Percentiles rank a stretch among this genome's conserved stretches.
These are phyloP conservation scores for Oryza coarctata DNA, from an alignment of 176 grass and related monocot genomes.

Conservation along the genomic window DNA sequence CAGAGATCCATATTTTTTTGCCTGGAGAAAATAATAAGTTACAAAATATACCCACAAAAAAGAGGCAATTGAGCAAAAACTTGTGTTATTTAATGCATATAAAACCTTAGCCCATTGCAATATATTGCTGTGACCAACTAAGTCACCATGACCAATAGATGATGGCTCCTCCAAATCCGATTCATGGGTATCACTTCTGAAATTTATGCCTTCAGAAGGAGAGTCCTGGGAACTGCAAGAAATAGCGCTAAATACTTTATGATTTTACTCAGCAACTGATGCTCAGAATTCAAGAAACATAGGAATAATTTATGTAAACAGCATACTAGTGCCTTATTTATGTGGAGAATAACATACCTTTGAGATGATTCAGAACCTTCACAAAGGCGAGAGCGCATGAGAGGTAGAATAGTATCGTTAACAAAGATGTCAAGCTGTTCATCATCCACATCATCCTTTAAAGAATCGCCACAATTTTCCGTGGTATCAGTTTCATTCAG, in stretches of 20 bases:
- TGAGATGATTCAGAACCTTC: conserved; percentile 80
- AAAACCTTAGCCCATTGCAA: conserved; percentile 93
- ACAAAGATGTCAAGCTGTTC: conserved; percentile 49
- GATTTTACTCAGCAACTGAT: conserved; percentile 8
- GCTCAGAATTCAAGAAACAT: neutral
- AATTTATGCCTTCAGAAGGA: conserved; percentile 64
- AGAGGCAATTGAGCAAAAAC: neutral
- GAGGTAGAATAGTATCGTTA: conserved; percentile 65
- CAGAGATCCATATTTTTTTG: conserved; percentile 82
- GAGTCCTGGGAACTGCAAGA: conserved; percentile 60
- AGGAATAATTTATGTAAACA: conserved; percentile 2
- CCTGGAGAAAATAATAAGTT: conserved; percentile 52
- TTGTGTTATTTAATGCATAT: conserved; percentile 28
- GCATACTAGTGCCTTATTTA: conserved; percentile 1
- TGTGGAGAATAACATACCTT: conserved; percentile 58
- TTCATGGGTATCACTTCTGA: conserved; percentile 55
- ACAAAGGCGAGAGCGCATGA: conserved; percentile 57
- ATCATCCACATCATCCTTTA: conserved; percentile 38
- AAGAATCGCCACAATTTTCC: conserved; percentile 34
- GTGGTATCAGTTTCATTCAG: neutral
- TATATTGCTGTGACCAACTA: conserved; percentile 59
- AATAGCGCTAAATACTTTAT: conserved; percentile 23
- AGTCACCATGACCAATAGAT: conserved; percentile 77
- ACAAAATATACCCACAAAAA: conserved; percentile 26
- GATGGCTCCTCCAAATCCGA: conserved; percentile 80